Conservation (phyloP, 2,329 filamentous ascomycete genomes). For the Pseudogymnoascus sp. region DNA sequence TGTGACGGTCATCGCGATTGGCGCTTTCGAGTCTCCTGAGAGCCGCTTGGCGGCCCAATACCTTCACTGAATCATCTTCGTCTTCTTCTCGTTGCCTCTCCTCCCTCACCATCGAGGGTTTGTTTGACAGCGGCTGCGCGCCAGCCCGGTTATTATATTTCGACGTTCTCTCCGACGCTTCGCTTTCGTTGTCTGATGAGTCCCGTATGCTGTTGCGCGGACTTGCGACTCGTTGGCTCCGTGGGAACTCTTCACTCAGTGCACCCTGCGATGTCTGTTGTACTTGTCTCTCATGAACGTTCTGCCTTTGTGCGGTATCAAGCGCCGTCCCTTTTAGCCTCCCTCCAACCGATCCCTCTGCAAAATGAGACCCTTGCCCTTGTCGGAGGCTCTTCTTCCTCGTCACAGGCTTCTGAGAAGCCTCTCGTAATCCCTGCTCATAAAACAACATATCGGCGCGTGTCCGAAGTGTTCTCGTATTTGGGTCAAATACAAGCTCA, state of each 20-base stretch:
- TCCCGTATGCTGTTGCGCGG: conserved; percentile 1
- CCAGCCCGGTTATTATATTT: conserved; percentile 17
- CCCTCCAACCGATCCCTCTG: conserved; percentile 45
- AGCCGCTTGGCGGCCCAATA: conserved; percentile 3
- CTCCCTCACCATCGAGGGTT: conserved; percentile 40
- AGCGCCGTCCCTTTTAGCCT: conserved; percentile 42
- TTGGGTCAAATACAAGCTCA: conserved; percentile 54
- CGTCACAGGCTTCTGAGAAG: conserved; percentile 33
- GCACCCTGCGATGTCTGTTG: neutral
- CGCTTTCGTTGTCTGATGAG: conserved; percentile 26
- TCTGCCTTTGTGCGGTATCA: conserved; percentile 18
- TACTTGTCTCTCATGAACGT: neutral
- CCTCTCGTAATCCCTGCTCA: conserved; percentile 35
- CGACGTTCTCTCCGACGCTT: conserved; percentile 14
- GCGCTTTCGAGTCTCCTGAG: conserved; percentile 11
- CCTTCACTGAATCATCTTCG: conserved; percentile 22
- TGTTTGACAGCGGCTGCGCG: conserved; percentile 26
- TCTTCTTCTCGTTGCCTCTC: conserved; percentile 36
- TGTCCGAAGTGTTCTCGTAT: conserved; percentile 55
- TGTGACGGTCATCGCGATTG: conserved; percentile 13
- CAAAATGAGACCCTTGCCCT: conserved; percentile 33
- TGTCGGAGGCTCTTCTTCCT: conserved; percentile 29
- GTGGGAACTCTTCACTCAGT: neutral
- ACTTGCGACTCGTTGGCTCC: conserved; percentile 2
- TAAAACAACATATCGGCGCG: conserved; percentile 36